phyloP scores from a whole-genome alignment of 106 monocot genomes.

The Hemerocallis citrina region DNA sequence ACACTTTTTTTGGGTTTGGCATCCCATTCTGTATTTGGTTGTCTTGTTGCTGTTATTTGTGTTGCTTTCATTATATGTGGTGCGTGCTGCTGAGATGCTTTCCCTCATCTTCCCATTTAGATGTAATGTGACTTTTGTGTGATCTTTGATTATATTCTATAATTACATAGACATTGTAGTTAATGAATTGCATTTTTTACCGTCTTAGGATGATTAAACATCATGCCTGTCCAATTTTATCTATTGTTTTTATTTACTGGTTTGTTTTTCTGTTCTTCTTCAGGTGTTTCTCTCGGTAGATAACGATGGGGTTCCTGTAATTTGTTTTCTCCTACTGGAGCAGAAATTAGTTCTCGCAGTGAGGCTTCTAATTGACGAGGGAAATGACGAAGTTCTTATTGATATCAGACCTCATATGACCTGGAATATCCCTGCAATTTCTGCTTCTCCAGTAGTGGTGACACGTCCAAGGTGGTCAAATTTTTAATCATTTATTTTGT shows the following conservation, averaged over 20 bases:
- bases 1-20: too few relatives aligned
- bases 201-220: too few relatives aligned
- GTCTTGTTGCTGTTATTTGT: too few relatives aligned
- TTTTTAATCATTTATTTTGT: not conserved
- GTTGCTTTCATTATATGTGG: too few relatives aligned
- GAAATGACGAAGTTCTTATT: slow-evolving; percentile 35
- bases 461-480: slow-evolving; percentile 75
- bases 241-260: not conserved
- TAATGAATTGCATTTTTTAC: too few relatives aligned
- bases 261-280: not conserved
- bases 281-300: slow-evolving; percentile 90
- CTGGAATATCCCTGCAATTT: slow-evolving; percentile 82
- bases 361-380: slow-evolving; percentile 57
- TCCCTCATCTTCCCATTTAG: too few relatives aligned
- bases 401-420: slow-evolving; percentile 65
- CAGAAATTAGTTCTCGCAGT: slow-evolving; percentile 75
- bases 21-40: too few relatives aligned
- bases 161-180: too few relatives aligned
- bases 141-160: too few relatives aligned
- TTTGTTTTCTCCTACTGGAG: slow-evolving; percentile 73
- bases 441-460: slow-evolving; percentile 65
- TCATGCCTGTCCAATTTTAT: not conserved
- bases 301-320: slow-evolving; percentile 64
- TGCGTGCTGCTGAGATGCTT: too few relatives aligned
- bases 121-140: too few relatives aligned